Conservation (phyloP, 2,329 filamentous ascomycete species). For the Neoascochyta sp. region DNA sequence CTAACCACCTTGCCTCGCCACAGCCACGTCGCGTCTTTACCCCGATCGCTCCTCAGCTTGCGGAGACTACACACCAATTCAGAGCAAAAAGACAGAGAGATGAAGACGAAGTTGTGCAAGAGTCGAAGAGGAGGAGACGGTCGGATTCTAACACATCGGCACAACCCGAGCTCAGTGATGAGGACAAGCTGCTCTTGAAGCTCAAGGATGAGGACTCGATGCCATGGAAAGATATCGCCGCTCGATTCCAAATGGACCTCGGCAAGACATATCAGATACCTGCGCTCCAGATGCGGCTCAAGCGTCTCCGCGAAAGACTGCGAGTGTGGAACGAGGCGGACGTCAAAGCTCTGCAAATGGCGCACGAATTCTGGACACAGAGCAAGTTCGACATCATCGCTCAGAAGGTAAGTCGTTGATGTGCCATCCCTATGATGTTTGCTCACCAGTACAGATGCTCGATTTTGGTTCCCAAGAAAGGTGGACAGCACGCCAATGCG, state of each 20-base stretch:
- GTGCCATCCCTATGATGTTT: neutral
- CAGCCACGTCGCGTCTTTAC: conserved; percentile 43
- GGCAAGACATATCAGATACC: conserved; percentile 51
- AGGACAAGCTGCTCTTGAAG: conserved; percentile 49
- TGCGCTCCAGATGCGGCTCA: conserved; percentile 54
- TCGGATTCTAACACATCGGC: conserved; percentile 34
- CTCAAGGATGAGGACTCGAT: conserved; percentile 52
- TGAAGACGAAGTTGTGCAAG: conserved; percentile 31
- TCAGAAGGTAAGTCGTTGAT: conserved; percentile 41
- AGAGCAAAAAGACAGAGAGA: conserved; percentile 38
- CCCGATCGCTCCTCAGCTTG: conserved; percentile 45
- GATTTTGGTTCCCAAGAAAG: conserved; percentile 50
- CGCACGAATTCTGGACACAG: conserved; percentile 52
- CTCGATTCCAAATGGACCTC: conserved; percentile 48
- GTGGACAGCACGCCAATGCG: conserved; percentile 50
- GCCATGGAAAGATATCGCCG: conserved; percentile 54
- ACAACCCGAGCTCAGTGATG: conserved; percentile 47
- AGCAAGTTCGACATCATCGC: conserved; percentile 54
- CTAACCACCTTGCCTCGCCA: conserved; percentile 29
- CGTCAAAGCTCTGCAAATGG: conserved; percentile 47
- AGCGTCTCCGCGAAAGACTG: conserved; percentile 50
- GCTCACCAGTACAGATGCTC: conserved; percentile 45
- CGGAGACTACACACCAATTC: conserved; percentile 27
- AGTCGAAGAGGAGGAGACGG: conserved; percentile 42
- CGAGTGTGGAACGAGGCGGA: conserved; percentile 52